Percentiles rank a stretch among this genome's conserved stretches.
Evolutionary conservation across 2,329 filamentous ascomycete species (phyloP).

Genomic region (Xylariaceae sp.): DNA sequence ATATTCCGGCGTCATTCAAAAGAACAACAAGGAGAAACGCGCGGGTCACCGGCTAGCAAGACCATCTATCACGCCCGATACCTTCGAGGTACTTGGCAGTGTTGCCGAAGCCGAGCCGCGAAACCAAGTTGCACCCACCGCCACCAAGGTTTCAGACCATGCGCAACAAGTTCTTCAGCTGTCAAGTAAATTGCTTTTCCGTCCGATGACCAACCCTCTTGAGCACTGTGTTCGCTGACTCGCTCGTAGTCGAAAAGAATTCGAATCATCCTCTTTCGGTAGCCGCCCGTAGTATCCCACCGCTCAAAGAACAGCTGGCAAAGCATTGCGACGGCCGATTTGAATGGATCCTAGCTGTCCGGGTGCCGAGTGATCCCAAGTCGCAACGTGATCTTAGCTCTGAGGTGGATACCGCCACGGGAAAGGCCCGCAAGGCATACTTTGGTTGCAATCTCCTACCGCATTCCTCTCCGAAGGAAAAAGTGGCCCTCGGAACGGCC

Average conservation of each 20-base stretch:
- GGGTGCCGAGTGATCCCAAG: conserved; percentile 10
- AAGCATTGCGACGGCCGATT: conserved; percentile 33
- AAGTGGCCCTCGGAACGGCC: conserved; percentile 22
- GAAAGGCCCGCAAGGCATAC: conserved; percentile 34
- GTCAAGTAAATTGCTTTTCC: conserved; percentile 24
- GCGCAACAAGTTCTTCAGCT: conserved; percentile 25
- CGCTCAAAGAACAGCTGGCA: conserved; percentile 30
- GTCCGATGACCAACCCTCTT: background rate
- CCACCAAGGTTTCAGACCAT: conserved; percentile 17
- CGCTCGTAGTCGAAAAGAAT: conserved; percentile 24
- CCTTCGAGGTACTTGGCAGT: conserved; percentile 32
- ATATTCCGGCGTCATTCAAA: conserved; percentile 17
- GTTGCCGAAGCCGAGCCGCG: conserved; percentile 30
- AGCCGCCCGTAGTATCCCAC: conserved; percentile 28
- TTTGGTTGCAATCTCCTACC: conserved; percentile 53
- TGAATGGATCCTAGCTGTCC: conserved; percentile 32
- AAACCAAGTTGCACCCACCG: conserved; percentile 13
- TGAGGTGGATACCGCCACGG: conserved; percentile 13
- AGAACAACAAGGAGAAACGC: conserved; percentile 18
- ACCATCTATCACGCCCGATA: conserved; percentile 26
- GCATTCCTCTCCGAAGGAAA: conserved; percentile 31
- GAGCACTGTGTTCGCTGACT: conserved; percentile 2
- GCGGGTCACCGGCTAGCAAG: conserved; percentile 24
- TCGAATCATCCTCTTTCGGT: conserved; percentile 29
- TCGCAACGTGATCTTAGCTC: conserved; percentile 16